Evolutionary conservation across 768 basidiomycete genomes (phyloP).

Genomic region (Leccinum olivaceopallidum): DNA sequence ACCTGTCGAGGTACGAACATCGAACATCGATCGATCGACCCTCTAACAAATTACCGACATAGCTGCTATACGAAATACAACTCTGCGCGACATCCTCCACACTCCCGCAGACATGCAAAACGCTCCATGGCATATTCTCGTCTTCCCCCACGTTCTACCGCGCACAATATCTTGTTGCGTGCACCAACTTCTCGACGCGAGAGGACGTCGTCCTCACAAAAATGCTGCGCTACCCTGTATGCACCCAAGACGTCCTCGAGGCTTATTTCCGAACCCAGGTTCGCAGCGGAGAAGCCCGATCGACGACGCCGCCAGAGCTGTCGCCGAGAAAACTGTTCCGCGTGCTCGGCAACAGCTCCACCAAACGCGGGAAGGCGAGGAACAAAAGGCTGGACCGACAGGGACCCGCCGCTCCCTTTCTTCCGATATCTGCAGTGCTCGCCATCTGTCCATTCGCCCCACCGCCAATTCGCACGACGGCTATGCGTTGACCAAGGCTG

Average conservation of each 20-base stretch:
- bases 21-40: background rate
- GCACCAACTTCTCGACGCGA: conserved; percentile 25
- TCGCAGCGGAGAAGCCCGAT: background rate
- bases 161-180: conserved; percentile 63
- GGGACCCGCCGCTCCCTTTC: too few species aligned
- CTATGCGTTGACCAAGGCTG: too few species aligned
- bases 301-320: conserved; percentile 44
- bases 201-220: conserved; percentile 38
- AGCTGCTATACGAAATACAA: conserved; percentile 84
- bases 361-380: too few species aligned
- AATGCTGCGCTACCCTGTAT: conserved; percentile 46
- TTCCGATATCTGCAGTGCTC: too few species aligned
- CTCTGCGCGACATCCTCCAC: conserved; percentile 62
- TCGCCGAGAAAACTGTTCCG: conserved; percentile 70
- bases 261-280: conserved; percentile 40
- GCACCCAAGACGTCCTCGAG: conserved; percentile 42
- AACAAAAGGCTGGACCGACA: too few species aligned
- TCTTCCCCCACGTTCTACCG: conserved; percentile 56
- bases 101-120: conserved; percentile 59
- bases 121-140: conserved; percentile 54
- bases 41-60: conserved; percentile 12
- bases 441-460: too few species aligned
- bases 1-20: conserved; percentile 37
- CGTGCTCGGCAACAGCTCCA: conserved; percentile 30
- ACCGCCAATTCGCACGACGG: too few species aligned